Base-by-base conservation (phyloP, 345 rosid species). In the Mallotus nudiflorus region DNA sequence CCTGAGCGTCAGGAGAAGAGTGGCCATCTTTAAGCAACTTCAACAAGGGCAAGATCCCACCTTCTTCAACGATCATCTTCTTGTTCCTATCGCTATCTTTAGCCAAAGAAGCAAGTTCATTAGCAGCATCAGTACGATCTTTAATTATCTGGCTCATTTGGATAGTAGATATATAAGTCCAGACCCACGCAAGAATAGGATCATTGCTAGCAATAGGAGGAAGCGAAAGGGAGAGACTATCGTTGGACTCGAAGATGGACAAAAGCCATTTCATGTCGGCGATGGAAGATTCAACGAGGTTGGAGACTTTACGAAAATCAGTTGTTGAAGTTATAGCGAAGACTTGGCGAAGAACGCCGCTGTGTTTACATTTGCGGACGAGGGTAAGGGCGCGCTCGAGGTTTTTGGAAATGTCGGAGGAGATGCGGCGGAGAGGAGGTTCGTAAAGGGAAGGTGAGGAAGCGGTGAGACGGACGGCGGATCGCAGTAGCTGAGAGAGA, bases 181-280 rank as follows among this genome's bases (percentile, higher is more conserved):
- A 88, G 3, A 88, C 88, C 91, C 91, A 85, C 16, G 89, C 89
- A 22, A 88, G 82, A 44, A 85, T 86, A 0, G 93, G 93, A 71
- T 88, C 93, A 71, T 86, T 83, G 37, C 86, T 83, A 20, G 89
- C 89, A 55, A 88, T 85, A 0, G 91, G 93, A 7, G 91, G 91
- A 24, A 86, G 82, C 13, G 89, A 73, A 24, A 86, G 82, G 14
- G 89, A 73, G 19, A 83, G 73, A 68, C 74, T 68, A 0, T 78
- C 88, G 49, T 76, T 84, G 20, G 83, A 63, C 58, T 85, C 91
- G 40, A 77, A 72, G 53, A 88, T 75, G 2, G 86, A 75, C n/a
- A 85, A 66, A 1, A 85, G 72, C 93, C 93, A 88, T 16, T 49
- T 78, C 85, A 79, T 75, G 78, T 88, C 93, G 12, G 75, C 93